phyloP scores from a whole-genome alignment of 768 basidiomycete species.

The Brasilioporus rufonigricans region DNA sequence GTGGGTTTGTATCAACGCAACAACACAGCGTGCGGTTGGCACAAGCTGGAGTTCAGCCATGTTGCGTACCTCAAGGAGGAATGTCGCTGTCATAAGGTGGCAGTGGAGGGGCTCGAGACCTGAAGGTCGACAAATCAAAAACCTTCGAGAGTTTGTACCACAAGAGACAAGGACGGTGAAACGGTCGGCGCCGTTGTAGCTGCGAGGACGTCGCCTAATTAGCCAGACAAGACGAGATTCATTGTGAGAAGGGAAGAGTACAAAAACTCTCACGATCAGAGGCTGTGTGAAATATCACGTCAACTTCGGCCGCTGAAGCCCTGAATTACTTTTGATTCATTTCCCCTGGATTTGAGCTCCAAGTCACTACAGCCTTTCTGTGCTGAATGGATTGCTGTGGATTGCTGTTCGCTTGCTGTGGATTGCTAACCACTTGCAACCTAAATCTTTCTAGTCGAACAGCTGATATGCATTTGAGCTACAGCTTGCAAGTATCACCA shows the following conservation, averaged over 20 bases:
- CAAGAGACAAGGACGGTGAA: neutral
- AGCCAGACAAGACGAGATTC: neutral
- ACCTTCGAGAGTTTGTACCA: neutral
- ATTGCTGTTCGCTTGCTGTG: conserved; percentile 19
- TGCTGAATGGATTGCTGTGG: neutral
- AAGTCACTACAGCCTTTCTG: conserved; percentile 1
- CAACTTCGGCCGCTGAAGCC: neutral
- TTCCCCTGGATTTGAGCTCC: neutral
- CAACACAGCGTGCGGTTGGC: neutral
- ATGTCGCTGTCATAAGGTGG: neutral
- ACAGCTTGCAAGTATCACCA: conserved; percentile 10
- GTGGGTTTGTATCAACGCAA: neutral
- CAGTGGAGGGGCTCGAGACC: too few species aligned
- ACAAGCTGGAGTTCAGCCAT: neutral
- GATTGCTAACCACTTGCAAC: neutral
- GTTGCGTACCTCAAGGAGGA: neutral
- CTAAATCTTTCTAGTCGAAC: too few species aligned
- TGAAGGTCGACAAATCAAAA: neutral
- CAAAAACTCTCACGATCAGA: neutral
- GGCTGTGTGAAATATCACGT: neutral
- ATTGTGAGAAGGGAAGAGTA: neutral
- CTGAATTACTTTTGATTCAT: neutral
- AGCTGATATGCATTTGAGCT: neutral
- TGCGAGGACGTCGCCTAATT: conserved; percentile 3
- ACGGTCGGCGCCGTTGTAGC: conserved; percentile 16